Evolutionary conservation across 345 rosid species (phyloP).

Genomic region (Sonneratia alba): DNA sequence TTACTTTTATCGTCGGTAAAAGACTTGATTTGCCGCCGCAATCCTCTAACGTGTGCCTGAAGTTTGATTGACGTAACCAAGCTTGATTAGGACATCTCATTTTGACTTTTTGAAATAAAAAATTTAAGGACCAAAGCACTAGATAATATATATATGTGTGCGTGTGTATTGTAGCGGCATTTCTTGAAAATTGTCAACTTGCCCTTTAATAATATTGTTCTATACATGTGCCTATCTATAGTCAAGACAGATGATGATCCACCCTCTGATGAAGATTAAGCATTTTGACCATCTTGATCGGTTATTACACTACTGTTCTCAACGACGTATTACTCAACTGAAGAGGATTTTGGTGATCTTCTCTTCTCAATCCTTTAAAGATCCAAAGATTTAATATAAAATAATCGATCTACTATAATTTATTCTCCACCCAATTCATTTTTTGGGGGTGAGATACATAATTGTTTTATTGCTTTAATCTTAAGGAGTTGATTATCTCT

Average conservation of each 20-base stretch:
- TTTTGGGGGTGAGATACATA: not conserved
- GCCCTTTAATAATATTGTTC: not conserved
- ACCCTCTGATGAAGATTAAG: not conserved
- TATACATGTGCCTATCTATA: too few species aligned
- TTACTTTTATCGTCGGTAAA: too few species aligned
- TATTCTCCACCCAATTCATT: not conserved
- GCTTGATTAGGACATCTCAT: conserved; percentile 15
- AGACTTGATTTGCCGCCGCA: conserved; percentile 25
- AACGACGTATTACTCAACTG: not conserved
- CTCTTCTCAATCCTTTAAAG: too few species aligned
- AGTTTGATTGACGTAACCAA: conserved; percentile 11
- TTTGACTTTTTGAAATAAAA: conserved; percentile 11
- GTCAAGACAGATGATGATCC: not conserved
- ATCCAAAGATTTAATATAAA: too few species aligned
- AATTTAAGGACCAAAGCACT: too few species aligned
- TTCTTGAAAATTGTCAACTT: not conserved
- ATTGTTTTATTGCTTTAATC: conserved; percentile 15
- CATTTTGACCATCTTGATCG: not conserved
- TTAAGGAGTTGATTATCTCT: conserved; percentile 12
- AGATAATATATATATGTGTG: too few species aligned
- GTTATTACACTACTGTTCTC: not conserved
- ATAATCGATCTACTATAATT: not conserved
- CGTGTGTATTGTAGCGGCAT: not conserved
- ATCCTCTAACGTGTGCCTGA: conserved; percentile 10
- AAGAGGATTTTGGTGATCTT: too few species aligned